Conservation (phyloP, 2,329 filamentous ascomycete genomes). For the Fusarium sp. region DNA sequence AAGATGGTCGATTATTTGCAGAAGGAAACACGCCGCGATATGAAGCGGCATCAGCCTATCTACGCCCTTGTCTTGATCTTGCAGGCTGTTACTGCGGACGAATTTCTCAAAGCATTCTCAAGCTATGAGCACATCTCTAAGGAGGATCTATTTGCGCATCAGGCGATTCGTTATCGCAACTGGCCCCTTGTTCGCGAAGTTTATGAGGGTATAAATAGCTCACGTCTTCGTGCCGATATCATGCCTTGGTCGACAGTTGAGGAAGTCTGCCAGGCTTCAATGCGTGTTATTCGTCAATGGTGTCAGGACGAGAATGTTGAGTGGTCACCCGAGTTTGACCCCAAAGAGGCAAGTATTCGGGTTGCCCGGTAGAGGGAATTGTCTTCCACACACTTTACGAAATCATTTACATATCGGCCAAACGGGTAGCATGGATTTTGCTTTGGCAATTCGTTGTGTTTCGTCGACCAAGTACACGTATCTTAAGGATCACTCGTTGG, state of each 20-base stretch:
- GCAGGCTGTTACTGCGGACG: slow-evolving; percentile 60
- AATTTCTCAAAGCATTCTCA: slow-evolving; percentile 57
- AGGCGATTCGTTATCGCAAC: slow-evolving; percentile 47
- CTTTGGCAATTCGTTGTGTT: background rate
- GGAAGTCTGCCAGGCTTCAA: slow-evolving; percentile 56
- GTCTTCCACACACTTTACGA: background rate
- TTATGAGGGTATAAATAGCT: slow-evolving; percentile 49
- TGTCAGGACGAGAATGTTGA: slow-evolving; percentile 60
- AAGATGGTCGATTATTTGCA: slow-evolving; percentile 60
- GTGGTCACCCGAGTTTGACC: slow-evolving; percentile 59
- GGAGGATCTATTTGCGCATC: slow-evolving; percentile 45
- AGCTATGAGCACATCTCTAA: slow-evolving; percentile 43
- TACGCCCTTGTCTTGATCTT: slow-evolving; percentile 60
- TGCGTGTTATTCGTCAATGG: slow-evolving; percentile 60
- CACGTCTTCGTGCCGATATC: slow-evolving; percentile 51
- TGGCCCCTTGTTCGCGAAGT: slow-evolving; percentile 53
- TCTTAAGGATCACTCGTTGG: background rate
- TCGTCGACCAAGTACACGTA: background rate
- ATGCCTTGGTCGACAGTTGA: slow-evolving; percentile 61
- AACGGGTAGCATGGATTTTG: background rate
- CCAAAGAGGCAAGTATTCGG: slow-evolving; percentile 43
- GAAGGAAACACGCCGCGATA: slow-evolving; percentile 55
- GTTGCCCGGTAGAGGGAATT: slow-evolving; percentile 24
- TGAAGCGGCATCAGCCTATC: slow-evolving; percentile 56
- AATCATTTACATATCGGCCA: background rate